Conservation (phyloP, 176 grass and related monocot genomes). For the Aegilops longissima region DNA sequence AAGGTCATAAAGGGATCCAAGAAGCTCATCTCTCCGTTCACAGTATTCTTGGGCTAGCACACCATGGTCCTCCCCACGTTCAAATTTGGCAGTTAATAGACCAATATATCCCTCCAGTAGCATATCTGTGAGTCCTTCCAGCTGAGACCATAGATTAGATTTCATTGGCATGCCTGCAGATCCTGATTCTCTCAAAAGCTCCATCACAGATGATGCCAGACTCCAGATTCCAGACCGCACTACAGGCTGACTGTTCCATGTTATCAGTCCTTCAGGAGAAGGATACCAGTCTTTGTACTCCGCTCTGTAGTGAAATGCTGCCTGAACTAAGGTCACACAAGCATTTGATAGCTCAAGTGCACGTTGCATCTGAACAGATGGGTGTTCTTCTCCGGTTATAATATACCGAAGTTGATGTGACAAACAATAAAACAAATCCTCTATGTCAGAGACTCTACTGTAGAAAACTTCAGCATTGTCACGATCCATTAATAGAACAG, state of each 20-base stretch:
- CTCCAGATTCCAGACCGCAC: constrained; percentile 86
- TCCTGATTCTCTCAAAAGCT: constrained; percentile 64
- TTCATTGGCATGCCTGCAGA: constrained; percentile 56
- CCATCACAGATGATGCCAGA: constrained; percentile 70
- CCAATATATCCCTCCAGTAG: constrained; percentile 79
- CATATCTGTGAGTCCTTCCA: constrained; percentile 78
- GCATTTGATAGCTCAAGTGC: constrained; percentile 86
- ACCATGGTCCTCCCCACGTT: constrained; percentile 72
- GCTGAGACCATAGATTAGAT: constrained; percentile 64
- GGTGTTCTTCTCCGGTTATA: constrained; percentile 57
- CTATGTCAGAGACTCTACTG: constrained; percentile 90
- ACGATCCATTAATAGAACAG: constrained; percentile 91
- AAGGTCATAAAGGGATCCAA: constrained; percentile 76
- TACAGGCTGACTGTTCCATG: constrained; percentile 82
- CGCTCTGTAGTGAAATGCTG: constrained; percentile 67
- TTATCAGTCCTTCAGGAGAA: constrained; percentile 81
- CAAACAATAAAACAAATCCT: constrained; percentile 85
- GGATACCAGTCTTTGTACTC: constrained; percentile 87
- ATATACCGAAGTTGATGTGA: constrained; percentile 77
- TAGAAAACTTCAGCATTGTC: constrained; percentile 99
- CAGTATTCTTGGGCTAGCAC: constrained; percentile 78
- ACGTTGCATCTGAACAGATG: constrained; percentile 61
- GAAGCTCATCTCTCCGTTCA: constrained; percentile 85
- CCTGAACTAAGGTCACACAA: constrained; percentile 58
- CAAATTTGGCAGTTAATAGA: constrained; percentile 81